phyloP scores from a whole-genome alignment of 106 monocot genomes.

The Platanthera guangdongensis region DNA sequence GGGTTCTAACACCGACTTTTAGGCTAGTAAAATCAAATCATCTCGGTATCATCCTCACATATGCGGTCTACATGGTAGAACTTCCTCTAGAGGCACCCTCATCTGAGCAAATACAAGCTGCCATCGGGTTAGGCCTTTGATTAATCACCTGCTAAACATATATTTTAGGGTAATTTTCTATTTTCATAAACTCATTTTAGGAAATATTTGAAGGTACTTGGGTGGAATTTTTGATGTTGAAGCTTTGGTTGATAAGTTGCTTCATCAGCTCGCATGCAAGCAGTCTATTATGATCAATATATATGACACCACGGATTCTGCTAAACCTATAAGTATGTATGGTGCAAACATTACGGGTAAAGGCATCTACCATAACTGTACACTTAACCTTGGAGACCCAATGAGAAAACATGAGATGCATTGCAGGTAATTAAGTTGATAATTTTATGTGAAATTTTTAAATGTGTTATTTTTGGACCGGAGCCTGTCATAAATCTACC shows the following conservation, averaged over 20 bases:
- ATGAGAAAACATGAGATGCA: conserved; percentile 96
- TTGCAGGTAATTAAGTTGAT: conserved; percentile 63
- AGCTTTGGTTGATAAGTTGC: conserved; percentile 88
- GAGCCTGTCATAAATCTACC: neutral
- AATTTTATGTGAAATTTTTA: neutral
- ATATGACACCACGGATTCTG: conserved; percentile 73
- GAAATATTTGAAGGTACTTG: conserved; percentile 52
- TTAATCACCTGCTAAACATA: neutral
- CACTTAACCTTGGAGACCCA: conserved; percentile 91
- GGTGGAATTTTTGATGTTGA: conserved; percentile 98
- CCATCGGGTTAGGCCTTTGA: conserved; percentile 64
- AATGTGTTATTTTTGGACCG: neutral
- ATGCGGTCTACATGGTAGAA: conserved; percentile 77
- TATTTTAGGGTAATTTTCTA: neutral
- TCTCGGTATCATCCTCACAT: conserved; percentile 89
- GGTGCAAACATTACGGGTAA: conserved; percentile 46
- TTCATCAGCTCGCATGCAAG: conserved; percentile 92
- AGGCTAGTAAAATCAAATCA: conserved; percentile 75
- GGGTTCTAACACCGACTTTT: conserved; percentile 88
- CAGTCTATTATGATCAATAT: conserved; percentile 90
- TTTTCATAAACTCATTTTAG: neutral
- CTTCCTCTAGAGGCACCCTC: conserved; percentile 74
- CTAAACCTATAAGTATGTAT: conserved; percentile 80
- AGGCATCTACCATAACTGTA: conserved; percentile 64
- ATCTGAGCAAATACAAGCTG: conserved; percentile 48